Percentiles rank a stretch among this genome's conserved stretches.
phyloP scores from a whole-genome alignment of 1,139 yeast genomes.

The Meyerozyma athensensis region DNA sequence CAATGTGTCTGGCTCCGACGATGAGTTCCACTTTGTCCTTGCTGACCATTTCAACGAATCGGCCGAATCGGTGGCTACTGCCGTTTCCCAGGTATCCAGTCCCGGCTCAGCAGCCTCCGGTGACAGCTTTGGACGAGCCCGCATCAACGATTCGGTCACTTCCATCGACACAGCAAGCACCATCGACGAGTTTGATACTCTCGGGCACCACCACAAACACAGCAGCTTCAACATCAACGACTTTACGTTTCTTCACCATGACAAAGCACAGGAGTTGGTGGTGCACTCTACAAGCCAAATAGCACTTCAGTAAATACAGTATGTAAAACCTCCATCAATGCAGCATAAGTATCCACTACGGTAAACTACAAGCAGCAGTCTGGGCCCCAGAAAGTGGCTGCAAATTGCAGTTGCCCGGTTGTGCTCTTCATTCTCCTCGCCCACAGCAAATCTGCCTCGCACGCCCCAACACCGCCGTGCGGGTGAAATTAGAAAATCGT shows the following conservation, averaged over 20 bases:
- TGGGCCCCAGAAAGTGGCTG: too few species aligned
- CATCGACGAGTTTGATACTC: not conserved
- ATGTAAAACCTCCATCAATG: too few species aligned
- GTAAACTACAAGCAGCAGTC: too few species aligned
- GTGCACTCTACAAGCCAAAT: too few species aligned
- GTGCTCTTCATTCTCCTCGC: too few species aligned
- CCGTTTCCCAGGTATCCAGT: not conserved
- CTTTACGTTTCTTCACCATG: not conserved
- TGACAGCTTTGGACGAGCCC: not conserved
- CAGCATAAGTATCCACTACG: too few species aligned
- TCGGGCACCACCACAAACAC: not conserved
- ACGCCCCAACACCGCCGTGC: conserved; percentile 1
- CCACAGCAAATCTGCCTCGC: not conserved
- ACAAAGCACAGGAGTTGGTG: not conserved
- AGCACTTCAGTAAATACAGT: too few species aligned
- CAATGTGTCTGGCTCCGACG: not conserved
- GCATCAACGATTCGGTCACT: not conserved
- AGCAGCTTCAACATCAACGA: not conserved
- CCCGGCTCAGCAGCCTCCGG: not conserved
- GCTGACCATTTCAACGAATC: conserved; percentile 1
- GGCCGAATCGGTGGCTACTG: not conserved
- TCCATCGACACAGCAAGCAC: not conserved
- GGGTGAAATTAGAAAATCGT: conserved; percentile 4
- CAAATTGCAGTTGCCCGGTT: too few species aligned
- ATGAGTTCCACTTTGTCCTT: not conserved